Conservation (phyloP, 2,329 filamentous ascomycete species). For the Cercospora sojina region DNA sequence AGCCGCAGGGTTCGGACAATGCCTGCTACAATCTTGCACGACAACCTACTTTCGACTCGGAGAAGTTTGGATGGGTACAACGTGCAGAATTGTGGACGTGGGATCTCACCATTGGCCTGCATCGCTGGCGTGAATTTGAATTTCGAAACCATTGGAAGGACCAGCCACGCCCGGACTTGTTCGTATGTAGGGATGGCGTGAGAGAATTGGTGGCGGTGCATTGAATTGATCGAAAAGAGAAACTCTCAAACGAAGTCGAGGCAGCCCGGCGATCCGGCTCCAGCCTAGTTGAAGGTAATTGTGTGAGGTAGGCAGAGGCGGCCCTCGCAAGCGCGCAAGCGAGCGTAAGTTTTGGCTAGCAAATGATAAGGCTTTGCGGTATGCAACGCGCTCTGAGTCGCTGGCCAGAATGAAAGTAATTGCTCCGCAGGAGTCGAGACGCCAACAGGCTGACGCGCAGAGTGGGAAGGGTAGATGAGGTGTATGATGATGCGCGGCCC, state of each 20-base stretch:
- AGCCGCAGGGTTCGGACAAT: not conserved
- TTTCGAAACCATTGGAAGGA: not conserved
- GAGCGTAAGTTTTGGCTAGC: not conserved
- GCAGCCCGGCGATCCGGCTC: not conserved
- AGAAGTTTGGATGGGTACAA: not conserved
- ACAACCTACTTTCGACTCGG: not conserved
- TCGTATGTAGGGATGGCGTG: not conserved
- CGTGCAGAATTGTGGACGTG: not conserved
- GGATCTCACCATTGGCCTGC: not conserved
- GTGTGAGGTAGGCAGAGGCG: not conserved
- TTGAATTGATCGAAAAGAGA: not conserved
- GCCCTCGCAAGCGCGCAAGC: constrained; percentile 2
- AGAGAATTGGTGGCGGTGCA: not conserved
- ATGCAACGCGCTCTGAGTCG: not conserved
- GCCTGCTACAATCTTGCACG: not conserved
- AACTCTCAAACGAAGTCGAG: not conserved
- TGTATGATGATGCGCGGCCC: constrained; percentile 1
- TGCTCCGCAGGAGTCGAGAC: not conserved
- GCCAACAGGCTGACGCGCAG: not conserved
- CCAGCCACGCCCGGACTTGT: constrained; percentile 1
- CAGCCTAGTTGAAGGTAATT: not conserved
- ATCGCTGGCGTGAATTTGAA: not conserved
- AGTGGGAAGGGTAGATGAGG: not conserved
- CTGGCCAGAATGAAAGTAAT: not conserved
- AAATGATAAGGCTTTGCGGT: not conserved